phyloP scores from a whole-genome alignment of 2,329 filamentous ascomycete species.

The Mariannaea sp. region DNA sequence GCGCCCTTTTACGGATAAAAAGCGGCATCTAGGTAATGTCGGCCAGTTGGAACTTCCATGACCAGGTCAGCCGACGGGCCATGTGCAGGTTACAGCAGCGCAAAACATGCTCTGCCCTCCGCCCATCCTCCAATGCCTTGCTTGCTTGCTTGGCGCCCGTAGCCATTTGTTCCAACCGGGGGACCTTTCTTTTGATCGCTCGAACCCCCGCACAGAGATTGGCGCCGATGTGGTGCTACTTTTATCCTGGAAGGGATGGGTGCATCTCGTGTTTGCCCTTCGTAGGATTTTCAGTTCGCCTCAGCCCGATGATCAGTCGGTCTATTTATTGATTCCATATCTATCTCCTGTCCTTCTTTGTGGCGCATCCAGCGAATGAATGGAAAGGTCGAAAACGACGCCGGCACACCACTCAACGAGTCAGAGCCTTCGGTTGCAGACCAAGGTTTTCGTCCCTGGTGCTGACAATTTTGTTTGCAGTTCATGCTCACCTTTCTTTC shows the following conservation, averaged over 20 bases:
- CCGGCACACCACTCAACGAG: slow-evolving; percentile 1
- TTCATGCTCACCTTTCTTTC: background rate
- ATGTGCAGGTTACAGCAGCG: background rate
- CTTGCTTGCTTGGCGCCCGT: background rate
- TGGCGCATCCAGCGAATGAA: background rate
- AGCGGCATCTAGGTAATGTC: background rate
- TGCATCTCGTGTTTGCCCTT: slow-evolving; percentile 6
- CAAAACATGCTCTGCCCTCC: background rate
- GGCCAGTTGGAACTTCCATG: background rate
- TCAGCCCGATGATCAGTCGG: background rate
- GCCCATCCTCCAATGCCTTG: background rate
- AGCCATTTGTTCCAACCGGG: background rate
- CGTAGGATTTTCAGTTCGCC: background rate
- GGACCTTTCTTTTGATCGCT: background rate
- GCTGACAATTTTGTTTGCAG: background rate
- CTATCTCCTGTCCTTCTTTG: background rate
- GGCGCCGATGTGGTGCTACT: slow-evolving; percentile 6
- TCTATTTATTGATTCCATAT: background rate
- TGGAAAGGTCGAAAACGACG: background rate
- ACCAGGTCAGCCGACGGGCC: background rate
- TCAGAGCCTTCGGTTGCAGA: slow-evolving; percentile 4
- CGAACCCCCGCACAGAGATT: background rate
- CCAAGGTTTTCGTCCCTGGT: background rate
- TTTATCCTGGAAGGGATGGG: too few species aligned
- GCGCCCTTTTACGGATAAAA: background rate